Evolutionary conservation across 306 rosid genomes (phyloP).

Genomic region (Canavalia ensiformis): DNA sequence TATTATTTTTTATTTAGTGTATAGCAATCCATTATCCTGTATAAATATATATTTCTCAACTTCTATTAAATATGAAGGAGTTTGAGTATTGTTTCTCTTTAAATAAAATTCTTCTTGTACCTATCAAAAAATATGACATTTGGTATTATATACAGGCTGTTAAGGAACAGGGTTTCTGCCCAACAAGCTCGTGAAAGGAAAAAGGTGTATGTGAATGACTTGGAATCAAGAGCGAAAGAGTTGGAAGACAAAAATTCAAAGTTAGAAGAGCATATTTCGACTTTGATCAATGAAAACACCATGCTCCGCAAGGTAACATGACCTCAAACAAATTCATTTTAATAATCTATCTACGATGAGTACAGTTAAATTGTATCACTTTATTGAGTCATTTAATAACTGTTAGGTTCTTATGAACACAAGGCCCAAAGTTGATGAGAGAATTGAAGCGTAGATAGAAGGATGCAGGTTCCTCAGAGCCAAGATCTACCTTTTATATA

Average conservation of each 20-base stretch:
- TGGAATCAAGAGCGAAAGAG: slow-evolving; percentile 71
- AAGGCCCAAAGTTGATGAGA: slow-evolving; percentile 64
- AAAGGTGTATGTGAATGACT: slow-evolving; percentile 75
- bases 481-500: no score
- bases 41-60: no score
- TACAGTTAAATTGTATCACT: neutral
- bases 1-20: no score
- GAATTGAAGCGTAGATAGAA: slow-evolving; percentile 51
- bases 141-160: slow-evolving; percentile 52
- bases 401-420: slow-evolving; percentile 73
- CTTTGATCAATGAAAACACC: slow-evolving; percentile 69
- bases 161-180: slow-evolving; percentile 89
- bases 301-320: slow-evolving; percentile 68
- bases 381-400: neutral
- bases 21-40: no score
- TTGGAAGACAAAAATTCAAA: slow-evolving; percentile 72
- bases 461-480: no score
- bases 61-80: no score
- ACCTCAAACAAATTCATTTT: neutral
- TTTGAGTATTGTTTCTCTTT: no score
- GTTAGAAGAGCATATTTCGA: slow-evolving; percentile 78
- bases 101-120: no score
- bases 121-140: neutral
- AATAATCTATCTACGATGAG: no score
- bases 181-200: slow-evolving; percentile 93